Evolutionary conservation across 1,139 yeast genomes (phyloP).

Genomic region (Scheffersomyces illinoinensis): DNA sequence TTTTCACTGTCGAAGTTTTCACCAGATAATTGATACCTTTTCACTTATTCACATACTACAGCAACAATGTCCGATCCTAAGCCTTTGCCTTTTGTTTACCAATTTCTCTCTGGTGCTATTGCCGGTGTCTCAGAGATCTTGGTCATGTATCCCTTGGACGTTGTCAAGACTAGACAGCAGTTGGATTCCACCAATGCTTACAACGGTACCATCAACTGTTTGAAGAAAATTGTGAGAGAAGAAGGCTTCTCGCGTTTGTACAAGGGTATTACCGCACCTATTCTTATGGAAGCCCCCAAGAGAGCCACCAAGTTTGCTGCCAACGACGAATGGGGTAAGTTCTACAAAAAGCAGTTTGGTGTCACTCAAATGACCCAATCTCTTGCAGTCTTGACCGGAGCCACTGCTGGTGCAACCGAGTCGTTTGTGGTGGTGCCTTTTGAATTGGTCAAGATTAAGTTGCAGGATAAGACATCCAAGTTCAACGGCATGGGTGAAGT

Average conservation of each 20-base stretch:
- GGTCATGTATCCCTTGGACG: constrained; percentile 97
- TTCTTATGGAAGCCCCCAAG: constrained; percentile 99
- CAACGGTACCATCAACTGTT: constrained; percentile 80
- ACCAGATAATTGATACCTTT: background rate
- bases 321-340: constrained; percentile 93
- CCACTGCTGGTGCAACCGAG: constrained; percentile 97
- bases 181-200: constrained; percentile 71
- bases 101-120: constrained; percentile 90
- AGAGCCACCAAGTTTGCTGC: constrained; percentile 98
- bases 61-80: constrained; percentile 29
- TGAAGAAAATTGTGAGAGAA: constrained; percentile 75
- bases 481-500: constrained; percentile 89
- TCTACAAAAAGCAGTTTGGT: constrained; percentile 75
- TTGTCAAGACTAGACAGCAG: constrained; percentile 96
- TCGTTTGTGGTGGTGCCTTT: constrained; percentile 96
- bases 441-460: constrained; percentile 81
- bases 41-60: background rate
- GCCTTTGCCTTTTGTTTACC: constrained; percentile 81
- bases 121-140: constrained; percentile 98
- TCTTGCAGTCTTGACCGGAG: constrained; percentile 89
- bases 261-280: constrained; percentile 94
- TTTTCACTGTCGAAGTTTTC: background rate
- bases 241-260: constrained; percentile 87
- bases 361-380: constrained; percentile 73
- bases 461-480: constrained; percentile 84